Evolutionary conservation across 2,329 filamentous ascomycete genomes (phyloP), one percentile per base, ranked within the genome.

Genomic region (Colletotrichum sp.): DNA sequence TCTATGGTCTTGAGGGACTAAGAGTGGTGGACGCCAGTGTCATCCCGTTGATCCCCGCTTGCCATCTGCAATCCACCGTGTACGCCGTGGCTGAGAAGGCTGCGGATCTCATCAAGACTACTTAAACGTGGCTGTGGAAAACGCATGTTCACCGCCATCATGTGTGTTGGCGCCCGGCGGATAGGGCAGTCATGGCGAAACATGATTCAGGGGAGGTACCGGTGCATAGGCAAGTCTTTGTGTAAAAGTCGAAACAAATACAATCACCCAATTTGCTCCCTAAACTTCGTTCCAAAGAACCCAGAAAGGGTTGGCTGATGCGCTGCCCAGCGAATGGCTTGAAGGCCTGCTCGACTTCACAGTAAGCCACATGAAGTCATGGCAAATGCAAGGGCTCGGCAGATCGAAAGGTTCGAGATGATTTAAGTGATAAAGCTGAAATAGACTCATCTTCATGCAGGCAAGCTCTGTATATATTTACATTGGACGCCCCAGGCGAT

Each of bases 21-120:
- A 78, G 82, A 7, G 79, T 84, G 0, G 72, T 82, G 2, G 82
- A 84, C 26, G 81, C 82, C 4, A 82, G 81, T 28, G 39, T 84
- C 5, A 82, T 83, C 73, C 82, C 82, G 18, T 36, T 84, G 1
- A 81, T 81, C 36, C 79, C 79, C 2, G 80, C 81, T 8, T 80
- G 81, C 1, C 83, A 85, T 68, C 78, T 84, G 7, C 81, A 82
- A 24, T 80, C 81, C 1, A 86, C 85, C 0, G 78, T 85, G 1
- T 86, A 85, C 64, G 84, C 84, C 3, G 81, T 86, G 18, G 84
- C 84, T 0, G 82, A 83, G 63, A 82, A 82, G 65, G 82, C 74
- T 18, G 64, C 74, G 4, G 71, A 76, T 28, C 39, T 76, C 3
- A 62, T 76, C 2, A 76, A 76, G 39, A 39, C 24, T 10, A 26